These are phyloP conservation scores for Teunomyces gatunensis DNA, from an alignment of 805 yeast species.

Conservation along the genomic window DNA sequence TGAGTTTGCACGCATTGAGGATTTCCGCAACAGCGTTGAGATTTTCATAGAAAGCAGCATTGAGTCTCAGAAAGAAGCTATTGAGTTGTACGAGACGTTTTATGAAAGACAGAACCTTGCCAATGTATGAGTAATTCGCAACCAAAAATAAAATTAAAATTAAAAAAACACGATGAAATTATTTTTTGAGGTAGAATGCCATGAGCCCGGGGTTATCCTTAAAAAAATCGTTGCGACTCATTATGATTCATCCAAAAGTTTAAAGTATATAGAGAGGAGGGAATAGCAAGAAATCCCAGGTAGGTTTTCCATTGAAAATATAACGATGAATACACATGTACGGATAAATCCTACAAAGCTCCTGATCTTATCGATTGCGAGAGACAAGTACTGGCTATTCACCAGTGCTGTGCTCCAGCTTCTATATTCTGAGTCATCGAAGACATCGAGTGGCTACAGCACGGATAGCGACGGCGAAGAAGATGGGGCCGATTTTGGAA, in stretches of 20 bases:
- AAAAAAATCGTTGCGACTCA: neutral
- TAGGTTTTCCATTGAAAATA: neutral
- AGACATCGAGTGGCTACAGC: conserved; percentile 4
- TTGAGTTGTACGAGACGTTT: conserved; percentile 86
- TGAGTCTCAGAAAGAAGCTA: conserved; percentile 89
- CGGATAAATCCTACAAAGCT: conserved; percentile 46
- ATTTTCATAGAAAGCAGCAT: conserved; percentile 85
- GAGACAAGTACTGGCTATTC: conserved; percentile 53
- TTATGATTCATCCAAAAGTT: neutral
- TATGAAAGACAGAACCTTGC: conserved; percentile 50
- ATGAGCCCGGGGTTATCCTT: neutral
- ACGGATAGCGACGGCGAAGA: conserved; percentile 7
- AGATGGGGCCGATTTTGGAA: conserved; percentile 8
- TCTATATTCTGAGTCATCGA: conserved; percentile 34
- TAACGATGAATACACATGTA: conserved; percentile 42
- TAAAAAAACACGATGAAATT: neutral
- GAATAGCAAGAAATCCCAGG: neutral
- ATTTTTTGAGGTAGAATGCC: neutral
- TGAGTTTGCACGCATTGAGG: conserved; percentile 73
- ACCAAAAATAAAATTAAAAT: neutral
- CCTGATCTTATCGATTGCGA: conserved; percentile 52
- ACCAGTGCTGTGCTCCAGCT: conserved; percentile 49
- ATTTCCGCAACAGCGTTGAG: conserved; percentile 86
- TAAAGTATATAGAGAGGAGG: neutral
- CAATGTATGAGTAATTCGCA: conserved; percentile 2